These are phyloP conservation scores for Flaveria trinervia DNA, from an alignment of 129 eudicot genomes.

Conservation along the genomic window DNA sequence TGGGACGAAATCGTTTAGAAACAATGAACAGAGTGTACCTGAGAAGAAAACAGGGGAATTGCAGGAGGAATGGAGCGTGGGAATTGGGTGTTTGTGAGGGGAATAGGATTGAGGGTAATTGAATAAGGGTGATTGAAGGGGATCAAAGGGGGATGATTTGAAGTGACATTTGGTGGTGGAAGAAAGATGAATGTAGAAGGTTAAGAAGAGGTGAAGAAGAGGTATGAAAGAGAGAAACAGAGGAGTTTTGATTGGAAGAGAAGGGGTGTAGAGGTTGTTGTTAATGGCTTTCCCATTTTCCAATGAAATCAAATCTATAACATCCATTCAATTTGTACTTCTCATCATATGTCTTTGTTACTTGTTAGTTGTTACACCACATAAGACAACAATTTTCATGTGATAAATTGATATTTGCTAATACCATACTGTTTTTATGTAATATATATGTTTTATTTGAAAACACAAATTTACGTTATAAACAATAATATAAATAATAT, in stretches of 20 bases:
- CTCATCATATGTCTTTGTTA: neutral
- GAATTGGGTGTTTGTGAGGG: constrained; percentile 65
- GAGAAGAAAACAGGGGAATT: constrained; percentile 76
- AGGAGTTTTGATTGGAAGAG: constrained; percentile 76
- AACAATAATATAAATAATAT: too few relatives aligned
- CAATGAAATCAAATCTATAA: constrained; percentile 14
- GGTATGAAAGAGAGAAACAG: constrained; percentile 68
- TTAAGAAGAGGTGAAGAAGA: constrained; percentile 51
- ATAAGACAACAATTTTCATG: neutral
- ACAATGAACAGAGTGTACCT: constrained; percentile 34
- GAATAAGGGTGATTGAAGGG: constrained; percentile 67
- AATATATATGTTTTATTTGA: too few relatives aligned
- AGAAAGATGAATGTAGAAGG: constrained; percentile 55
- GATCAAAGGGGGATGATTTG: constrained; percentile 66
- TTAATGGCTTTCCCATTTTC: constrained; percentile 37
- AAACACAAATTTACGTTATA: too few relatives aligned
- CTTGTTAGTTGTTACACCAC: neutral
- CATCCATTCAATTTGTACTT: constrained; percentile 12
- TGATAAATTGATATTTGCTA: neutral
- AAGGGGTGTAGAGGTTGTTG: constrained; percentile 49
- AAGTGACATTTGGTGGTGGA: constrained; percentile 69
- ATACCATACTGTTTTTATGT: too few relatives aligned
- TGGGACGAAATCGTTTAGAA: neutral
- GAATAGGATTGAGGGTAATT: constrained; percentile 75
- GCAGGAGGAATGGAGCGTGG: constrained; percentile 61